Evolutionary conservation across 2,329 filamentous ascomycete genomes (phyloP).

Genomic region (Tetracladium maxilliforme): DNA sequence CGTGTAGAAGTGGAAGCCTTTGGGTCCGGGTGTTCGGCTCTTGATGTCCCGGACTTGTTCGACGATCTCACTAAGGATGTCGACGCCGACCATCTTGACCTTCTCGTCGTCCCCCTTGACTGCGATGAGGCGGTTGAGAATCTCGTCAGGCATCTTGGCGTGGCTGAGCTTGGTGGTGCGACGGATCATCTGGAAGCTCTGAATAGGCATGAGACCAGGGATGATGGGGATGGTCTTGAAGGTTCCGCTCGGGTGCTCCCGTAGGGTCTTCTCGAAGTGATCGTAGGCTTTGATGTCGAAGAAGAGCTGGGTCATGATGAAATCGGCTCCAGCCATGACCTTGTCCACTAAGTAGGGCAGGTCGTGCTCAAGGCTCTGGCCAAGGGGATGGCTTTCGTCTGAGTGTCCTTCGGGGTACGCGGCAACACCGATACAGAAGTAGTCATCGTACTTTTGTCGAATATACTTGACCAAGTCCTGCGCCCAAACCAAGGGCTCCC

Average conservation of each 20-base stretch:
- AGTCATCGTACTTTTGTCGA: conserved; percentile 69
- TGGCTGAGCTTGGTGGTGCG: conserved; percentile 90
- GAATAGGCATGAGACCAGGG: conserved; percentile 92
- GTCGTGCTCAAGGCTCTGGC: conserved; percentile 61
- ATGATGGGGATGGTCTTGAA: conserved; percentile 86
- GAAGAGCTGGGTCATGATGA: conserved; percentile 97
- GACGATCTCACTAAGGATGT: conserved; percentile 74
- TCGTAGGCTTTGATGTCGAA: conserved; percentile 80
- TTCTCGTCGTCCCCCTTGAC: conserved; percentile 70
- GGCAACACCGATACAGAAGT: conserved; percentile 92
- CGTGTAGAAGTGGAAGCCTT: conserved; percentile 95
- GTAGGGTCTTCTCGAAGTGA: conserved; percentile 60
- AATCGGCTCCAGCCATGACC: conserved; percentile 81
- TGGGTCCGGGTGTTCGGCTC: conserved; percentile 38
- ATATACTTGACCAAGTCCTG: conserved; percentile 86
- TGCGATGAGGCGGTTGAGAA: conserved; percentile 55
- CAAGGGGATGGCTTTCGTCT: conserved; percentile 69
- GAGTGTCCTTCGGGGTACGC: conserved; percentile 93
- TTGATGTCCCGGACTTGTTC: conserved; percentile 58
- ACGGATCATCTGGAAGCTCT: conserved; percentile 92
- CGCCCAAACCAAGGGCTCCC: conserved; percentile 73
- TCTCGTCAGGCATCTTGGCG: conserved; percentile 58
- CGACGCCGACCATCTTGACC: conserved; percentile 66
- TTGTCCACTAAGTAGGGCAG: conserved; percentile 85
- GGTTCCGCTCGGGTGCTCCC: conserved; percentile 67